Evolutionary conservation across 129 eudicot species (phyloP), one percentile per base, ranked within the genome.

Genomic region (Centaurea solstitialis): DNA sequence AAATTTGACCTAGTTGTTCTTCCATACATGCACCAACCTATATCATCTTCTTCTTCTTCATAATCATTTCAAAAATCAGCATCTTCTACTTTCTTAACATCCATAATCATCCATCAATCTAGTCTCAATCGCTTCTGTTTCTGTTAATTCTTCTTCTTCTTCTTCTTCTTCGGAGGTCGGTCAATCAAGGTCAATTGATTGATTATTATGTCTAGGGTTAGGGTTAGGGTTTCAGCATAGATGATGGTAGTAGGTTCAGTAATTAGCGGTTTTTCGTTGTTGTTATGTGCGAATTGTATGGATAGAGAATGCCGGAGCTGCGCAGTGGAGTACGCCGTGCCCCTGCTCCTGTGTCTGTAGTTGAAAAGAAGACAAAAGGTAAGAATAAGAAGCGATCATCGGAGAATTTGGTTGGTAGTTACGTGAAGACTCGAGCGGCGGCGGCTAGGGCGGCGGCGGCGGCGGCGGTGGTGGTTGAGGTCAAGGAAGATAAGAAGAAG

Each of bases 261-360:
- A 65, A 33, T 72, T 50, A 76, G 57, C 47, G 76, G 76, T 39
- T 76, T 72, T 26, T 26, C 30, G 70, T 57, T 37, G 50, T 45
- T 47, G 22, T 41, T 72, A 84, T 82, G 70, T 73, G 79, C 37
- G 33, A 68, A 3, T 82, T 85, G 62, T 79, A 85, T 87, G 88
- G 90, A 78, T 84, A 76, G 28, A 85, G 64, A 77, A 91, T 91
- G 97, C 93, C 97, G 82, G 85, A 86, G 84, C 76, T 89, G 75
- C 89, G 87, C 62, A 82, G 89, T 64, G 89, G 96, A 67, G 79
- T 81, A 70, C 81, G 81, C 66, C 86, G 83, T 30, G 74, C 85
- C 78, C 81, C 86, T 73, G 86, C 84, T 88, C 85, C 91, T 40
- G 82, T 83, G 68, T 84, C 91, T 40, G 82, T 83, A 72, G 81